Evolutionary conservation across 2,329 filamentous ascomycete species (phyloP).

Genomic region (Epichloe sp.): DNA sequence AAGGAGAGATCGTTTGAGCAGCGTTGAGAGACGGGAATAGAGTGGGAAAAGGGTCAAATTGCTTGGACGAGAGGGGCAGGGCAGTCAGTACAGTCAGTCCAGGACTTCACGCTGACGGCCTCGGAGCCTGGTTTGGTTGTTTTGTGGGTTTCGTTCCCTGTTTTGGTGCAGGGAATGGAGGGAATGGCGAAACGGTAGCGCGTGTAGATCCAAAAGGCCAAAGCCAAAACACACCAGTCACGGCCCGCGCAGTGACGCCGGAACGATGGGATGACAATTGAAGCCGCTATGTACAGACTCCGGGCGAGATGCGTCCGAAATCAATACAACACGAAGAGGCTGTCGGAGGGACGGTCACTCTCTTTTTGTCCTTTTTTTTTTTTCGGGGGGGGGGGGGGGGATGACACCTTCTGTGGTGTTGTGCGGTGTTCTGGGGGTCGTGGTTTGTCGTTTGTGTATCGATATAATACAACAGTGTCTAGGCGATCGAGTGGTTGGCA

Average conservation of each 20-base stretch:
- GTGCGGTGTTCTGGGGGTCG: no score
- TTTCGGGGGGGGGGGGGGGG: no score
- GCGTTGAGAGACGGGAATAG: background rate
- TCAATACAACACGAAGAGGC: background rate
- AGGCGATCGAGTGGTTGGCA: background rate
- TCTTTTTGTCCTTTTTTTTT: background rate
- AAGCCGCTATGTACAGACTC: no score
- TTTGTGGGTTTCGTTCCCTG: background rate
- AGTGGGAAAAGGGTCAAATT: background rate
- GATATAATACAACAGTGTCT: background rate
- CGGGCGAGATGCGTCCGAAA: background rate
- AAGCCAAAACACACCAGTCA: background rate
- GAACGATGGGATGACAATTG: no score
- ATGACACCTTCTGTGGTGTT: no score
- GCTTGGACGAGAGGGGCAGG: background rate
- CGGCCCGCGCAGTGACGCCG: no score
- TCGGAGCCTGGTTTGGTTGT: background rate
- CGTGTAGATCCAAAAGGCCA: background rate
- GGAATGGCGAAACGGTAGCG: conserved; percentile 1
- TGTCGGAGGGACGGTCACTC: background rate
- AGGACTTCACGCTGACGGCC: no score
- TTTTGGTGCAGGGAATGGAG: background rate
- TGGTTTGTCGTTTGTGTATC: background rate
- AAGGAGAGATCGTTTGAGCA: background rate
- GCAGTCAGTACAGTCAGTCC: no score